Conservation (phyloP, 371 early-diverging fungal species). For the Vavraia culicis region DNA sequence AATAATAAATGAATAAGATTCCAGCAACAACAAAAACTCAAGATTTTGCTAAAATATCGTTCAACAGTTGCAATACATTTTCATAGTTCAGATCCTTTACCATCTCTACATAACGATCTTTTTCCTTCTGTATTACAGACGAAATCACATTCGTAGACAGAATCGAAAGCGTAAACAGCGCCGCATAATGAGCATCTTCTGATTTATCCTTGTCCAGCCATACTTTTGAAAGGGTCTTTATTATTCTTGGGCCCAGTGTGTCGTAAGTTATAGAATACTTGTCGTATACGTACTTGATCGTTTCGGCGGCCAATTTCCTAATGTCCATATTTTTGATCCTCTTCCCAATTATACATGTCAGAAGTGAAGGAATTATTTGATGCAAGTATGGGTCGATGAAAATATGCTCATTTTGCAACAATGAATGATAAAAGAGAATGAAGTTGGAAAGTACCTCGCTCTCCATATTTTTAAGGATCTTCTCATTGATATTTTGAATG, state of each 20-base stretch:
- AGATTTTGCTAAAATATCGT: too few species aligned
- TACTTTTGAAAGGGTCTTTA: slow-evolving; percentile 37
- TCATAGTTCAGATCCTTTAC: slow-evolving; percentile 4
- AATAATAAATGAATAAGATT: too few species aligned
- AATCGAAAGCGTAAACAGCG: slow-evolving; percentile 37
- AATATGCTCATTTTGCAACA: slow-evolving; percentile 66
- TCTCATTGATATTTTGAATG: slow-evolving; percentile 70
- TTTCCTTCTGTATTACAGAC: slow-evolving; percentile 18
- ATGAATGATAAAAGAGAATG: slow-evolving; percentile 55
- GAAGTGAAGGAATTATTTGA: slow-evolving; percentile 74
- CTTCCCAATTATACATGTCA: slow-evolving; percentile 76
- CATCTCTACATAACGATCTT: slow-evolving; percentile 20
- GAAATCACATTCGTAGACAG: slow-evolving; percentile 13
- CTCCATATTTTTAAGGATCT: slow-evolving; percentile 45
- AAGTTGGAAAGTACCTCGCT: slow-evolving; percentile 19
- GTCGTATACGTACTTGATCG: slow-evolving; percentile 42
- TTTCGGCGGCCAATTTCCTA: slow-evolving; percentile 29
- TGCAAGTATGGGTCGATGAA: slow-evolving; percentile 94
- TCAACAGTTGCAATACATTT: too few species aligned
- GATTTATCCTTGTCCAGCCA: slow-evolving; percentile 40
- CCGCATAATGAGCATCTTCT: slow-evolving; percentile 38
- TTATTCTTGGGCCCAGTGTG: slow-evolving; percentile 41
- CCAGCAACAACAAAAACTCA: too few species aligned
- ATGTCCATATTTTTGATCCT: slow-evolving; percentile 45
- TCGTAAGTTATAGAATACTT: slow-evolving; percentile 37